Percentiles rank a stretch among this genome's conserved stretches.
Conservation (phyloP, 2,329 filamentous ascomycete genomes). For the Neofusicoccum kwambonambiense region DNA sequence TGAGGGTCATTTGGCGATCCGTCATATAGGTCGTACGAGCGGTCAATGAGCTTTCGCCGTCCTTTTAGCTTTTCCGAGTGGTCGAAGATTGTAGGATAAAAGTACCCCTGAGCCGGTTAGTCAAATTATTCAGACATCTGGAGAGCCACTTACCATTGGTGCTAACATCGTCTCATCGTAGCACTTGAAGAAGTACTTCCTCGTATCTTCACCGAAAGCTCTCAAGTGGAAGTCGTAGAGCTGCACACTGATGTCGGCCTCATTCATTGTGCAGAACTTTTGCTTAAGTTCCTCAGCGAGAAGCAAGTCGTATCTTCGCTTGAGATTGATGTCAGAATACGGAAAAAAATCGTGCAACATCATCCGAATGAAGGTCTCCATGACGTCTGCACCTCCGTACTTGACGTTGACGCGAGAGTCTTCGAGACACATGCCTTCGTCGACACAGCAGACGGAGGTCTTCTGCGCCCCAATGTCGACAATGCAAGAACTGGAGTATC, state of each 20-base stretch:
- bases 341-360: slow-evolving; percentile 96
- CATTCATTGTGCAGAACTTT: slow-evolving; percentile 87
- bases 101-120: slow-evolving; percentile 62
- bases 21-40: slow-evolving; percentile 93
- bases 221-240: slow-evolving; percentile 87
- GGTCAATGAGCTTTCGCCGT: slow-evolving; percentile 76
- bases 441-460: slow-evolving; percentile 94
- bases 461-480: slow-evolving; percentile 97
- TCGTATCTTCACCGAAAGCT: slow-evolving; percentile 81
- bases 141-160: slow-evolving; percentile 61
- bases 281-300: slow-evolving; percentile 94
- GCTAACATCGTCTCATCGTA: slow-evolving; percentile 96
- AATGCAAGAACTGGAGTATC: slow-evolving; percentile 90
- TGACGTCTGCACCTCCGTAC: slow-evolving; percentile 88
- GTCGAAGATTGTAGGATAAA: slow-evolving; percentile 84
- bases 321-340: slow-evolving; percentile 90
- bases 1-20: slow-evolving; percentile 86
- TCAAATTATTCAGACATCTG: not conserved
- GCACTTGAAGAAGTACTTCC: slow-evolving; percentile 93
- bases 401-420: slow-evolving; percentile 95
- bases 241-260: slow-evolving; percentile 85
- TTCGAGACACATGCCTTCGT: slow-evolving; percentile 92
- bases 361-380: slow-evolving; percentile 95
- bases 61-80: slow-evolving; percentile 75
- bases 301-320: slow-evolving; percentile 85